Evolutionary conservation across 164 flowering plant species (phyloP).

Genomic region (Sedum album): DNA sequence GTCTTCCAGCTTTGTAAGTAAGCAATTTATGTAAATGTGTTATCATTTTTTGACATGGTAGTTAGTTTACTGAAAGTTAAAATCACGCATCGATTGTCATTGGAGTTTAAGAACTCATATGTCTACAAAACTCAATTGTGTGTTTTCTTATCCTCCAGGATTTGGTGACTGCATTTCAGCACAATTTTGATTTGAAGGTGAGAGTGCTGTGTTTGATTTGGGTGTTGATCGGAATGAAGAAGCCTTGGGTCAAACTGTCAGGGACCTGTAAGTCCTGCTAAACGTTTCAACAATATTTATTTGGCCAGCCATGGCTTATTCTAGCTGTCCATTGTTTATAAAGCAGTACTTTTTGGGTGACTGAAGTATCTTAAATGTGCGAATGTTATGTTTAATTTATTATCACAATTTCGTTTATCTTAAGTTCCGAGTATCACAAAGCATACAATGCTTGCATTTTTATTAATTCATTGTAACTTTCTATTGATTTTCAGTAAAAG

Average conservation of each 20-base stretch:
- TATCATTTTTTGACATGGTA: too few relatives aligned
- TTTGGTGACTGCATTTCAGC: not conserved
- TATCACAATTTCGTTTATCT: not conserved
- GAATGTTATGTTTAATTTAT: too few relatives aligned
- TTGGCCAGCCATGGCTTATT: not conserved
- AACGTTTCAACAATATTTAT: not conserved
- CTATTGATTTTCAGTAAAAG: conserved; percentile 63
- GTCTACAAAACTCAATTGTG: too few relatives aligned
- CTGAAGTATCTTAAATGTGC: not conserved
- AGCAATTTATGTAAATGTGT: too few relatives aligned
- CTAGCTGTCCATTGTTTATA: not conserved
- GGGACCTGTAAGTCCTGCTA: conserved; percentile 70
- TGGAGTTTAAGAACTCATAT: not conserved
- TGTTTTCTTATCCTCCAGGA: not conserved
- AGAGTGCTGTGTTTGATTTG: conserved; percentile 14
- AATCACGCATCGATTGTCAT: not conserved
- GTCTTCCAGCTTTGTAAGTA: too few relatives aligned
- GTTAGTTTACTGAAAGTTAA: too few relatives aligned
- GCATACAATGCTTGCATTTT: too few relatives aligned
- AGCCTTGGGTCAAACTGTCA: conserved; percentile 86
- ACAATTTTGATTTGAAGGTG: conserved; percentile 9
- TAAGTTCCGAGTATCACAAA: not conserved
- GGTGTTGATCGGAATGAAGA: conserved; percentile 51
- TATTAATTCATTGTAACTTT: not conserved
- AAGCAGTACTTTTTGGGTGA: not conserved